Conservation (phyloP, 2,329 filamentous ascomycete genomes). For the Hypoxylon sp. region DNA sequence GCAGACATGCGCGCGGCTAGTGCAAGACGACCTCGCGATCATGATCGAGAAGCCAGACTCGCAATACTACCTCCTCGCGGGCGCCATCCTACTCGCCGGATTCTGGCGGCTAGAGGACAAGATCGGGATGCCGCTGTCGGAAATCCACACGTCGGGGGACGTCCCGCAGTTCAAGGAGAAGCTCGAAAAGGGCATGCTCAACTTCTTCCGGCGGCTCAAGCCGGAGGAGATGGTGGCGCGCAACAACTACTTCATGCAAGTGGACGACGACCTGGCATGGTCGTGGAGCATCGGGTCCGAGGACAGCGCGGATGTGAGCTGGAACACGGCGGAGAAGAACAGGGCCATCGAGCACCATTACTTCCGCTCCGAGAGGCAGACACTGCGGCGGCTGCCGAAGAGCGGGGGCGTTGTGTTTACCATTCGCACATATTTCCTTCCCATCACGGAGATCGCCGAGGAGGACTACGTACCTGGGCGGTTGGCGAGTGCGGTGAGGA, state of each 20-base stretch:
- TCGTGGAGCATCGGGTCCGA: constrained; percentile 82
- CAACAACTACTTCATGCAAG: constrained; percentile 92
- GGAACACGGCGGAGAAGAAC: constrained; percentile 83
- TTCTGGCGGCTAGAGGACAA: constrained; percentile 90
- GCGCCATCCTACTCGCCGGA: constrained; percentile 80
- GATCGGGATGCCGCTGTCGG: constrained; percentile 81
- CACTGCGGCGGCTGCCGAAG: constrained; percentile 72
- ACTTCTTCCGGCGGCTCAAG: constrained; percentile 80
- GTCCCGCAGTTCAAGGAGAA: constrained; percentile 64
- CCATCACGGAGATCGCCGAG: constrained; percentile 75
- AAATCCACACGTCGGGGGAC: constrained; percentile 84
- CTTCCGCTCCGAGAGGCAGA: constrained; percentile 84
- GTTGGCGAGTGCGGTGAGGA: constrained; percentile 82
- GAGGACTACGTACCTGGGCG: constrained; percentile 85
- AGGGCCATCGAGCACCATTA: constrained; percentile 79
- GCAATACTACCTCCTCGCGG: constrained; percentile 85
- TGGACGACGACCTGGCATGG: constrained; percentile 84
- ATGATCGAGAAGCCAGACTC: constrained; percentile 85
- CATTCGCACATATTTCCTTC: constrained; percentile 84
- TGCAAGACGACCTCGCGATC: constrained; percentile 87
- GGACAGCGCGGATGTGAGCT: constrained; percentile 74
- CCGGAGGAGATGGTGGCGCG: constrained; percentile 75
- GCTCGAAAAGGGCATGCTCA: constrained; percentile 57
- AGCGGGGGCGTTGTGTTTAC: constrained; percentile 78
- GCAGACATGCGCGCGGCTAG: constrained; percentile 77